Evolutionary conservation across 2,329 filamentous ascomycete species (phyloP).

Genomic region (Metarhizium anisopliae): DNA sequence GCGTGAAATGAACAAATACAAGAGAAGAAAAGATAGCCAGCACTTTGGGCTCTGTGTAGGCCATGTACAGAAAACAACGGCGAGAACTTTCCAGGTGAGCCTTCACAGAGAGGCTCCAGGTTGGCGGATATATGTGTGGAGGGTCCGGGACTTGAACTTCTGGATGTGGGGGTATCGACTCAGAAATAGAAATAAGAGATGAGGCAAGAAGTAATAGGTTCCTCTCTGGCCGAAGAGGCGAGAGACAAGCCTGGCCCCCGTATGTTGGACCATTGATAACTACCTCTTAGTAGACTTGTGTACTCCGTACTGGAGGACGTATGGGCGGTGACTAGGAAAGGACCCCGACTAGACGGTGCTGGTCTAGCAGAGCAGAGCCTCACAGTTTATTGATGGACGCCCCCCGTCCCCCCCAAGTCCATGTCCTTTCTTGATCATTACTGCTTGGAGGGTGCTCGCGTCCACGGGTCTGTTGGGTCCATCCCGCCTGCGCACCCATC

Average conservation of each 20-base stretch:
- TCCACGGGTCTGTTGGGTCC: not conserved
- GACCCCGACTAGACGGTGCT: not conserved
- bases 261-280: not conserved
- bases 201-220: not conserved
- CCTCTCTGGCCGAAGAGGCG: not conserved
- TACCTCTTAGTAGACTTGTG: not conserved
- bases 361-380: not conserved
- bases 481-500: not conserved
- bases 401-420: not conserved
- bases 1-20: not conserved
- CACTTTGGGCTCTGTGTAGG: not conserved
- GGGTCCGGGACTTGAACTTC: not conserved
- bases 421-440: not conserved
- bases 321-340: not conserved
- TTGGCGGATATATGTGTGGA: not conserved
- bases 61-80: not conserved
- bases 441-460: not conserved
- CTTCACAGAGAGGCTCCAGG: not conserved
- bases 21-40: not conserved
- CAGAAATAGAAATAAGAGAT: not conserved
- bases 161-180: not conserved
- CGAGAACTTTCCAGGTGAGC: no score
- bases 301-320: not conserved
- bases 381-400: not conserved
- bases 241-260: not conserved